Evolutionary conservation across 2,329 filamentous ascomycete species (phyloP).

Genomic region (Sarocladium strictum): DNA sequence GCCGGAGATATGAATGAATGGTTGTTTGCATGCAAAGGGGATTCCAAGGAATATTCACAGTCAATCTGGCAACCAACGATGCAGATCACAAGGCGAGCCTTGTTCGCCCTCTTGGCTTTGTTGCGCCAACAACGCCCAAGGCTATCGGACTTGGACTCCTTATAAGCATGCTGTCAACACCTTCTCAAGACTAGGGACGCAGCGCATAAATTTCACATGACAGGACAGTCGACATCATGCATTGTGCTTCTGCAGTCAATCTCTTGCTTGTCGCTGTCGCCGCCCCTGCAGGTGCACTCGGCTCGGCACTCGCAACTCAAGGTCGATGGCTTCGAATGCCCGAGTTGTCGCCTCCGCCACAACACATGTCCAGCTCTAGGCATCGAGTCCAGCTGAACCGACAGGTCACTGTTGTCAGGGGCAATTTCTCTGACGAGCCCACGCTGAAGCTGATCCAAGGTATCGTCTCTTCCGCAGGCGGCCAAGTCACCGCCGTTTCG

Average conservation of each 20-base stretch:
- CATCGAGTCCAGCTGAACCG: slow-evolving; percentile 9
- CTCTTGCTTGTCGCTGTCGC: not conserved
- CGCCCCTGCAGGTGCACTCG: not conserved
- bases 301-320: not conserved
- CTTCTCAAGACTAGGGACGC: too few species aligned
- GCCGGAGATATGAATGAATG: not conserved
- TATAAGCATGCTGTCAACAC: too few species aligned
- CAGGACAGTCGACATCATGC: not conserved
- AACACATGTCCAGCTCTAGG: slow-evolving; percentile 10
- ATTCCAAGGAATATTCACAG: not conserved
- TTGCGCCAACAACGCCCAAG: too few species aligned
- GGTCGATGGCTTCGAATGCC: not conserved
- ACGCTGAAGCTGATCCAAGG: slow-evolving; percentile 10
- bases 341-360: slow-evolving; percentile 12
- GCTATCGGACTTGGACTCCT: too few species aligned
- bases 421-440: slow-evolving; percentile 11
- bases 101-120: too few species aligned
- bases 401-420: slow-evolving; percentile 12
- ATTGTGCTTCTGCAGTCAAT: not conserved
- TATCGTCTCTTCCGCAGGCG: slow-evolving; percentile 11
- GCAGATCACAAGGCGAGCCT: too few species aligned
- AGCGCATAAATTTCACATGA: not conserved
- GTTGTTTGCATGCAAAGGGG: not conserved
- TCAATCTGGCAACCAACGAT: not conserved
- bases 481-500: slow-evolving; percentile 9